Conservation (phyloP, 2,329 filamentous ascomycete genomes). For the Exophiala sp. region DNA sequence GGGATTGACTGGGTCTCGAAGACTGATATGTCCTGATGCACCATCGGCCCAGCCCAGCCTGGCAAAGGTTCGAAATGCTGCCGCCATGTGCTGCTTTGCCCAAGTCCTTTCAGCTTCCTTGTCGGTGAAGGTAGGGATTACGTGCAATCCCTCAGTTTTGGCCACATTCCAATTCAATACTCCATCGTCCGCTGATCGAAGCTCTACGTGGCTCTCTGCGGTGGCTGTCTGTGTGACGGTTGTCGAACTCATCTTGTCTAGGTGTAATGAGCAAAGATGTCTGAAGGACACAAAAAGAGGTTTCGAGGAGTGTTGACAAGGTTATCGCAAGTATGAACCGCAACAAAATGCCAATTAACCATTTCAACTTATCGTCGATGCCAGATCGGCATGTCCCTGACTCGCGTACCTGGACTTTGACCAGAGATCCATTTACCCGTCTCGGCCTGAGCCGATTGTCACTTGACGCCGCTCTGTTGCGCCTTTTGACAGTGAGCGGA, state of each 20-base stretch:
- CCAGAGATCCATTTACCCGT: too few species aligned
- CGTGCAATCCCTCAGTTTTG: background rate
- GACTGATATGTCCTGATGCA: slow-evolving; percentile 61
- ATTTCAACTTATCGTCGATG: too few species aligned
- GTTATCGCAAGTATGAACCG: too few species aligned
- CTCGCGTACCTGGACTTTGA: too few species aligned
- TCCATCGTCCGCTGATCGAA: slow-evolving; percentile 3
- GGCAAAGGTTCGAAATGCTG: slow-evolving; percentile 57
- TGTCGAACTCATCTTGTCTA: slow-evolving; percentile 1
- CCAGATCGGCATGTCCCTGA: too few species aligned
- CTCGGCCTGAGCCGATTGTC: too few species aligned
- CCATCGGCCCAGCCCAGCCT: slow-evolving; percentile 57
- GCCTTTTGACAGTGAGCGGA: too few species aligned
- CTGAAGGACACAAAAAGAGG: too few species aligned
- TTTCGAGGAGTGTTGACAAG: too few species aligned
- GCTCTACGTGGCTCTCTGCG: background rate
- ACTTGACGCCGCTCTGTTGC: too few species aligned
- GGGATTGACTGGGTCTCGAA: slow-evolving; percentile 59
- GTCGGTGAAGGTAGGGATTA: slow-evolving; percentile 38
- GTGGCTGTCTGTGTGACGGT: background rate
- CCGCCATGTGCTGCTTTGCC: slow-evolving; percentile 52
- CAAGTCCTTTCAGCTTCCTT: slow-evolving; percentile 49
- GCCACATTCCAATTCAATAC: slow-evolving; percentile 4
- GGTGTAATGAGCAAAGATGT: too few species aligned
- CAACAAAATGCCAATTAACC: too few species aligned